Conservation (phyloP, 805 yeast species). For the Tetrapisispora phaffii region DNA sequence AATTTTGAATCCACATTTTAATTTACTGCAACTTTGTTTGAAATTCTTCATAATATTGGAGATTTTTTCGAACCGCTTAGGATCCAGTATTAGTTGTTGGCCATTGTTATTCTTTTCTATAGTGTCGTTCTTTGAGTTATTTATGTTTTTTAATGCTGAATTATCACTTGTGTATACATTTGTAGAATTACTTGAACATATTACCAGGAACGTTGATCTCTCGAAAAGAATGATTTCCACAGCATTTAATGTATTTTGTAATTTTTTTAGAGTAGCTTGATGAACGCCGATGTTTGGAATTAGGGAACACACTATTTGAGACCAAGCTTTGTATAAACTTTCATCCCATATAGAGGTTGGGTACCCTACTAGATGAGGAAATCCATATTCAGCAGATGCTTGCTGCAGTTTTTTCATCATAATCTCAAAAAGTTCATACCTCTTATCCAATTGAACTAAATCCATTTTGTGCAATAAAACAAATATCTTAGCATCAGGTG, state of each 20-base stretch:
- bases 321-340: slow-evolving; percentile 92
- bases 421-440: slow-evolving; percentile 71
- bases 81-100: slow-evolving; percentile 44
- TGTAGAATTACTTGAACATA: slow-evolving; percentile 34
- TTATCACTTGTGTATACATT: neutral
- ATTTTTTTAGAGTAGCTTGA: slow-evolving; percentile 62
- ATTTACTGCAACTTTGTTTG: slow-evolving; percentile 81
- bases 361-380: slow-evolving; percentile 63
- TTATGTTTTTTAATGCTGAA: slow-evolving; percentile 6
- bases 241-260: slow-evolving; percentile 69
- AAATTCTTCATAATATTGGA: slow-evolving; percentile 89
- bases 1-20: slow-evolving; percentile 75
- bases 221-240: slow-evolving; percentile 88
- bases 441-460: slow-evolving; percentile 73
- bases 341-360: slow-evolving; percentile 98
- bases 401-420: slow-evolving; percentile 77
- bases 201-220: slow-evolving; percentile 73
- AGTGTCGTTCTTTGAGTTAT: slow-evolving; percentile 5
- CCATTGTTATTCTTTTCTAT: slow-evolving; percentile 25
- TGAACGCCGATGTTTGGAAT: slow-evolving; percentile 83
- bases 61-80: slow-evolving; percentile 88
- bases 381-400: slow-evolving; percentile 60
- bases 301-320: slow-evolving; percentile 85
- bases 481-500: slow-evolving; percentile 87
- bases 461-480: slow-evolving; percentile 94